These are phyloP conservation scores for Taiwanofungus camphoratus DNA, from an alignment of 1,284 basidiomycete species.

Conservation along the genomic window DNA sequence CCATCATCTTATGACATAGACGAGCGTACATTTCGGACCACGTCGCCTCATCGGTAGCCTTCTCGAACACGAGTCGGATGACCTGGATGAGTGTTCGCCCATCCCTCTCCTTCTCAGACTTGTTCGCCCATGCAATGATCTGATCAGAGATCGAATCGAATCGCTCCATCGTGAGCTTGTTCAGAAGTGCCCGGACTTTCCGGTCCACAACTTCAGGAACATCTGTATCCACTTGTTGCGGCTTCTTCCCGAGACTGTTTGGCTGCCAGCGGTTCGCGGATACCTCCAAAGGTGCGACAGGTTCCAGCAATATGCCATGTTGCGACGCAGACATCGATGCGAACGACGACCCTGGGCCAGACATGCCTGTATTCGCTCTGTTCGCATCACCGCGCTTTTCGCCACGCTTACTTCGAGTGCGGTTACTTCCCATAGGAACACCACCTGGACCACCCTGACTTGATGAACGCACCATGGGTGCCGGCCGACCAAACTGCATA, in stretches of 20 bases:
- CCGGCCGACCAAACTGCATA: slow-evolving; percentile 41
- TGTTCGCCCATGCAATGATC: slow-evolving; percentile 80
- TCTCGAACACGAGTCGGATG: slow-evolving; percentile 94
- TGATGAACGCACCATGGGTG: slow-evolving; percentile 65
- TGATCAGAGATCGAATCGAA: slow-evolving; percentile 81
- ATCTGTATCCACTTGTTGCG: slow-evolving; percentile 46
- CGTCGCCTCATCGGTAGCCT: slow-evolving; percentile 82
- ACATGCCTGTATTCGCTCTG: slow-evolving; percentile 27
- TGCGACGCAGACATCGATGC: slow-evolving; percentile 26
- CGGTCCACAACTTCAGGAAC: slow-evolving; percentile 84
- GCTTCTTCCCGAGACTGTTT: slow-evolving; percentile 24
- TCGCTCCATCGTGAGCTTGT: slow-evolving; percentile 96
- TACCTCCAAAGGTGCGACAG: slow-evolving; percentile 70
- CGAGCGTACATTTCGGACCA: slow-evolving; percentile 98
- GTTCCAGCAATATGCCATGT: slow-evolving; percentile 35
- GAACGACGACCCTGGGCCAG: slow-evolving; percentile 17
- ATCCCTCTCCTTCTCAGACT: slow-evolving; percentile 87
- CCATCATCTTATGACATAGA: slow-evolving; percentile 82
- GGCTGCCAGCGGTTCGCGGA: slow-evolving; percentile 78
- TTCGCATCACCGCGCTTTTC: slow-evolving; percentile 49
- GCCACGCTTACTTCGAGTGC: slow-evolving; percentile 71
- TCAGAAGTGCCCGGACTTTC: slow-evolving; percentile 90
- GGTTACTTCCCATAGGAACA: slow-evolving; percentile 44
- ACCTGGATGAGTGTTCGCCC: slow-evolving; percentile 94
- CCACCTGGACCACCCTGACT: slow-evolving; percentile 65